These are phyloP conservation scores for Phytophthora idaei DNA, from an alignment of 352 stramenopile genomes.

Conservation along the genomic window DNA sequence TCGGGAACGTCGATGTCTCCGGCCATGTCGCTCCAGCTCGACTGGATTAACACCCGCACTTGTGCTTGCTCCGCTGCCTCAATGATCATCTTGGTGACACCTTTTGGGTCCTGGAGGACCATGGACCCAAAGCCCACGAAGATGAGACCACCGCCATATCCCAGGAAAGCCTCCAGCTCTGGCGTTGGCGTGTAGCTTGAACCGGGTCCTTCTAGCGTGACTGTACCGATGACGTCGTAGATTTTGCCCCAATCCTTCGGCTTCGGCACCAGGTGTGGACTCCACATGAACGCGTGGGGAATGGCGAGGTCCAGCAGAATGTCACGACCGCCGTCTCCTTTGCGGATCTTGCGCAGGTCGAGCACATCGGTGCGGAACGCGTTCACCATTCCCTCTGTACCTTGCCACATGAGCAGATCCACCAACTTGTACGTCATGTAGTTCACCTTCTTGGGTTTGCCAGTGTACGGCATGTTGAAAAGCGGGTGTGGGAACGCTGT, in stretches of 20 bases:
- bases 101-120: conserved; percentile 21
- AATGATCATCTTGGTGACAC: conserved; percentile 29
- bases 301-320: conserved; percentile 20
- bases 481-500: conserved; percentile 27
- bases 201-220: conserved; percentile 9
- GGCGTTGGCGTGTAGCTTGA: conserved; percentile 10
- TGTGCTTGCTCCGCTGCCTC: conserved; percentile 15
- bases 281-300: conserved; percentile 30
- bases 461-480: conserved; percentile 25
- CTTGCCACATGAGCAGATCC: conserved; percentile 29
- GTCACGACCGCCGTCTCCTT: conserved; percentile 15
- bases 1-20: conserved; percentile 24
- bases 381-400: conserved; percentile 23
- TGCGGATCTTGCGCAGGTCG: conserved; percentile 24
- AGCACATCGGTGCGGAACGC: conserved; percentile 28
- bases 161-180: conserved; percentile 23
- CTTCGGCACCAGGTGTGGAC: conserved; percentile 20
- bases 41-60: conserved; percentile 26
- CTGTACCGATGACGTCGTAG: conserved; percentile 28
- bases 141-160: conserved; percentile 13
- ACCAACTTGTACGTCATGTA: conserved; percentile 31
- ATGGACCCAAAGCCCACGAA: conserved; percentile 34
- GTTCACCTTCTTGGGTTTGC: conserved; percentile 21
- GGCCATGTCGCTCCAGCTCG: conserved; percentile 32
- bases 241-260: conserved; percentile 20